phyloP scores from a whole-genome alignment of 176 grass and related monocot genomes.

The Hyparrhenia diplandra region DNA sequence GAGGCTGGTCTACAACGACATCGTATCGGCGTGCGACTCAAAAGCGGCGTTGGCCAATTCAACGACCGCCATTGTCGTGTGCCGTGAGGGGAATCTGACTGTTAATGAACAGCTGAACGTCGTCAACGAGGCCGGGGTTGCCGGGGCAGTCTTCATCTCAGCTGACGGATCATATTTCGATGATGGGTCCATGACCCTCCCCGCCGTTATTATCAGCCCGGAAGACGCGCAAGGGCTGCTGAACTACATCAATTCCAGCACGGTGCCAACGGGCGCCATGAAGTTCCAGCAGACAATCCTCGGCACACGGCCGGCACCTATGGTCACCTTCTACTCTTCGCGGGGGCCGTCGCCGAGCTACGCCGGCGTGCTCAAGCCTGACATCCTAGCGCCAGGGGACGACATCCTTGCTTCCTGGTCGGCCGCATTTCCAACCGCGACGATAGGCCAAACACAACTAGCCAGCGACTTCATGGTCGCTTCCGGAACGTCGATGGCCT shows the following conservation, averaged over 20 bases:
- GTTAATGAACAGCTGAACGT: background rate
- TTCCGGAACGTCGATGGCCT: constrained; percentile 71
- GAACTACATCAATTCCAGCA: constrained; percentile 40
- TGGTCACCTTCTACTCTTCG: constrained; percentile 41
- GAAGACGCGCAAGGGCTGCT: constrained; percentile 35
- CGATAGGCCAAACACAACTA: constrained; percentile 17
- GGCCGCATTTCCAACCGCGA: background rate
- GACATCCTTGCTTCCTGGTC: constrained; percentile 40
- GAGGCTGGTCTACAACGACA: constrained; percentile 35
- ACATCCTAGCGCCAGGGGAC: constrained; percentile 53
- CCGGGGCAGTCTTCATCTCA: constrained; percentile 54
- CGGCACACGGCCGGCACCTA: constrained; percentile 30
- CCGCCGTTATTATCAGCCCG: constrained; percentile 36
- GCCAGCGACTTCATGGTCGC: constrained; percentile 23
- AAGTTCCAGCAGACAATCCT: constrained; percentile 57
- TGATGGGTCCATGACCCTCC: constrained; percentile 23
- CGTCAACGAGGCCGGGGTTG: constrained; percentile 14
- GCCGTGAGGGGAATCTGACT: background rate
- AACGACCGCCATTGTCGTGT: constrained; percentile 32
- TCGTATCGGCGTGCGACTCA: constrained; percentile 38
- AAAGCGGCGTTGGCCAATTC: background rate
- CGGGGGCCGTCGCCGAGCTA: constrained; percentile 52
- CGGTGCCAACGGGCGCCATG: constrained; percentile 31
- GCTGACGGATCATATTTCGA: background rate
- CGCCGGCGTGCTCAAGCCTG: constrained; percentile 60